These are phyloP conservation scores for Tuber calosporum DNA, from an alignment of 495 filamentous ascomycete genomes.

Conservation along the genomic window DNA sequence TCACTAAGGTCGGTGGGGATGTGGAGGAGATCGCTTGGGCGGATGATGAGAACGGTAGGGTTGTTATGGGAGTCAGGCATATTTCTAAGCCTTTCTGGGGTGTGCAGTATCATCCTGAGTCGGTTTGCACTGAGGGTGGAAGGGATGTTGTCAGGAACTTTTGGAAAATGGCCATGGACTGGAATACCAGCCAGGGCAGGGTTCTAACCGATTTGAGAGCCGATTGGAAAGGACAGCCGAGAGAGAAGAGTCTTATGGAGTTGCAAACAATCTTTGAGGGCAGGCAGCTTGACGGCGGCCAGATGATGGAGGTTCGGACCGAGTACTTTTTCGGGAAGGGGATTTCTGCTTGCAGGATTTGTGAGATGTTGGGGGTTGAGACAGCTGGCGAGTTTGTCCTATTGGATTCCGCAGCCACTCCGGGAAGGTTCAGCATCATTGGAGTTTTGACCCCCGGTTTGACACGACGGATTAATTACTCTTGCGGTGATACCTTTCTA, in stretches of 20 bases:
- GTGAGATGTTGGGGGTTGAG: conserved; percentile 45
- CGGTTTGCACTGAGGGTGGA: conserved; percentile 70
- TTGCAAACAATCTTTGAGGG: conserved; percentile 23
- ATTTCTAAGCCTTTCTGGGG: conserved; percentile 72
- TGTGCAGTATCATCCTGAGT: conserved; percentile 92
- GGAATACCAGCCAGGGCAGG: conserved; percentile 45
- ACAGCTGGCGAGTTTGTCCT: conserved; percentile 46
- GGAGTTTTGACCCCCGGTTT: conserved; percentile 52
- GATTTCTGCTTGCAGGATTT: conserved; percentile 17
- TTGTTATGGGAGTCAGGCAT: conserved; percentile 75
- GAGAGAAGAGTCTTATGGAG: conserved; percentile 36
- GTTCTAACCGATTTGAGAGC: conserved; percentile 9
- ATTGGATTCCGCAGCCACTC: conserved; percentile 49
- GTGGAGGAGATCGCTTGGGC: conserved; percentile 64
- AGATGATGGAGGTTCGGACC: conserved; percentile 15
- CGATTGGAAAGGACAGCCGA: conserved; percentile 12
- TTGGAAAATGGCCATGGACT: conserved; percentile 57
- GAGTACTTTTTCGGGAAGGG: conserved; percentile 5
- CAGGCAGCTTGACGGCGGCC: neutral
- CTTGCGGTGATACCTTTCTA: conserved; percentile 44
- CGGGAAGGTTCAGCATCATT: conserved; percentile 61
- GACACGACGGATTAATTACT: conserved; percentile 50
- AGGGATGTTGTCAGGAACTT: conserved; percentile 69
- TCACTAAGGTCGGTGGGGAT: conserved; percentile 46
- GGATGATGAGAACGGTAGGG: conserved; percentile 49